Conservation (phyloP, 164 flowering plant genomes). For the grape (Vitis vinifera) region ASM3070453v1 NC_081822.1:4698501-4699000, state of each 20-base stretch:
- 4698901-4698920: conserved; percentile 91
- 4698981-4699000: conserved; percentile 92
- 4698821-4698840: conserved; percentile 96
- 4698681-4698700: neutral
- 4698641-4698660: neutral
- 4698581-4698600: too few species aligned
- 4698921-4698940: conserved; percentile 96
- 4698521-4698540: too few species aligned
- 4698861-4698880: conserved; percentile 85
- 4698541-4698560: too few species aligned
- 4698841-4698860: conserved; percentile 88
- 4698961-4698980: conserved; percentile 84
- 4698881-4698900: conserved; percentile 85
- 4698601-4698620: too few species aligned
- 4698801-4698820: conserved; percentile 89
- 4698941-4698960: conserved; percentile 94
- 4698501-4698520: too few species aligned
- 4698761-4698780: conserved; percentile 92
- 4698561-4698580: too few species aligned
- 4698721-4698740: conserved; percentile 89
- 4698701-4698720: neutral
- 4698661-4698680: too few species aligned
- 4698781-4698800: conserved; percentile 84
- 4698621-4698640: too few species aligned
- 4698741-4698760: conserved; percentile 87